A percentile compares a stretch with the other conserved stretches of the same genome.
These are phyloP conservation scores for Lepidopterella palustris DNA, from an alignment of 495 filamentous ascomycete genomes.

Conservation along the genomic window DNA sequence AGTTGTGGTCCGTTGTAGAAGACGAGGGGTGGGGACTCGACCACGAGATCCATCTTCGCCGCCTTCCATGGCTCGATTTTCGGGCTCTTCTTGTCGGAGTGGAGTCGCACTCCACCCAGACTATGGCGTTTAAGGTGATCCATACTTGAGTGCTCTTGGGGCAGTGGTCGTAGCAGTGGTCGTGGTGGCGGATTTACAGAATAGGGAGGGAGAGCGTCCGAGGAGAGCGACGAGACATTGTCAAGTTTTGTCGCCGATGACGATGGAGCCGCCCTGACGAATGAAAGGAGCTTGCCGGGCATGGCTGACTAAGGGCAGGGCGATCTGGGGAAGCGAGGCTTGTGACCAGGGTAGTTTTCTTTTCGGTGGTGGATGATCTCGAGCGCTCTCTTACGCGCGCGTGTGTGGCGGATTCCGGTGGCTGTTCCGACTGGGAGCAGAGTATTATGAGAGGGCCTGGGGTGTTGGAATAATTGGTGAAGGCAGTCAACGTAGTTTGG, in stretches of 20 bases:
- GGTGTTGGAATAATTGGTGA: neutral
- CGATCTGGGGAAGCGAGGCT: constrained; percentile 17
- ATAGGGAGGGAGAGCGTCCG: constrained; percentile 23
- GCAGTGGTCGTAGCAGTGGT: neutral
- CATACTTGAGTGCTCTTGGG: constrained; percentile 24
- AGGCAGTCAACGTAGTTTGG: neutral
- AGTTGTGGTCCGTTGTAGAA: constrained; percentile 68
- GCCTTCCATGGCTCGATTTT: constrained; percentile 33
- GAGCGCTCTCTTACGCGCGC: neutral
- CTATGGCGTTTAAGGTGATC: constrained; percentile 28
- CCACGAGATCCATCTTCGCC: constrained; percentile 63
- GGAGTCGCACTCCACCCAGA: constrained; percentile 14
- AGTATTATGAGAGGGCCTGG: neutral
- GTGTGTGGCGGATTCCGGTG: neutral
- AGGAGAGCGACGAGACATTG: neutral
- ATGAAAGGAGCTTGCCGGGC: constrained; percentile 23
- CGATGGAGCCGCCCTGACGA: constrained; percentile 8
- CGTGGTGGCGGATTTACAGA: constrained; percentile 17
- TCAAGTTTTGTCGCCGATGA: constrained; percentile 18
- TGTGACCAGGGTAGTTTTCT: neutral
- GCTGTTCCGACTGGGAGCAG: neutral
- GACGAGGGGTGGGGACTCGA: constrained; percentile 79
- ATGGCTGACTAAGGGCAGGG: constrained; percentile 17
- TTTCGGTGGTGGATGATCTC: neutral
- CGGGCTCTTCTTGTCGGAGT: constrained; percentile 27